Conservation (phyloP, 306 rosid species). For the Prunus kanzakura region DNA sequence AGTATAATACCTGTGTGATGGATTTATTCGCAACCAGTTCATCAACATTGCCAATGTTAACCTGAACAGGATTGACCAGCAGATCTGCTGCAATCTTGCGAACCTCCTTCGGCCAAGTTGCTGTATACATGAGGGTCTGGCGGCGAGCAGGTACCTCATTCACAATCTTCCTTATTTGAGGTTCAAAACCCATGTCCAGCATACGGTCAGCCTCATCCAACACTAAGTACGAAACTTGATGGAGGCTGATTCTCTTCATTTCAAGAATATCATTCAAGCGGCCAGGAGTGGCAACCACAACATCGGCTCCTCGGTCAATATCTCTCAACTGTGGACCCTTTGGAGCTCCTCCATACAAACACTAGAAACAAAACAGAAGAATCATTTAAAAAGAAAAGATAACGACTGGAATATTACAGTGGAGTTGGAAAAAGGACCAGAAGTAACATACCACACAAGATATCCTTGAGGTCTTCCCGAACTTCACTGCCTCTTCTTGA, state of each 20-base stretch:
- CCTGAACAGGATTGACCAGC: slow-evolving; percentile 87
- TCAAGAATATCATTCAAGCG: slow-evolving; percentile 99
- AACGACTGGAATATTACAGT: background rate
- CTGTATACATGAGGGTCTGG: slow-evolving; percentile 98
- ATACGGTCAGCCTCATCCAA: slow-evolving; percentile 98
- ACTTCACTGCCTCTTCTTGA: slow-evolving; percentile 96
- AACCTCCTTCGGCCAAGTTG: slow-evolving; percentile 99
- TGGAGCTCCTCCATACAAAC: slow-evolving; percentile 99
- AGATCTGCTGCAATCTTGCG: slow-evolving; percentile 97
- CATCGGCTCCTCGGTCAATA: slow-evolving; percentile 85
- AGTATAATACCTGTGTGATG: slow-evolving; percentile 76
- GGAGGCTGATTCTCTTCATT: slow-evolving; percentile 89
- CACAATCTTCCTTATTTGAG: slow-evolving; percentile 96
- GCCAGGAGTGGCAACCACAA: slow-evolving; percentile 99
- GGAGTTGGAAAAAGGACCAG: background rate
- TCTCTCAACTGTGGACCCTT: slow-evolving; percentile 99
- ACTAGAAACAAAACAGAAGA: slow-evolving; percentile 34
- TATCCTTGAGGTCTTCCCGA: slow-evolving; percentile 78
- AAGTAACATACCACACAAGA: slow-evolving; percentile 66
- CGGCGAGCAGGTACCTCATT: slow-evolving; percentile 91
- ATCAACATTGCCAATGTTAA: slow-evolving; percentile 93
- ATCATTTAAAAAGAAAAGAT: background rate
- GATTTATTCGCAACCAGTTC: slow-evolving; percentile 98
- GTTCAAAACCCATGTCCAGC: slow-evolving; percentile 99
- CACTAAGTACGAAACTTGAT: slow-evolving; percentile 90